Conservation (phyloP, 805 yeast genomes). For the Alloascoidea africana region DNA sequence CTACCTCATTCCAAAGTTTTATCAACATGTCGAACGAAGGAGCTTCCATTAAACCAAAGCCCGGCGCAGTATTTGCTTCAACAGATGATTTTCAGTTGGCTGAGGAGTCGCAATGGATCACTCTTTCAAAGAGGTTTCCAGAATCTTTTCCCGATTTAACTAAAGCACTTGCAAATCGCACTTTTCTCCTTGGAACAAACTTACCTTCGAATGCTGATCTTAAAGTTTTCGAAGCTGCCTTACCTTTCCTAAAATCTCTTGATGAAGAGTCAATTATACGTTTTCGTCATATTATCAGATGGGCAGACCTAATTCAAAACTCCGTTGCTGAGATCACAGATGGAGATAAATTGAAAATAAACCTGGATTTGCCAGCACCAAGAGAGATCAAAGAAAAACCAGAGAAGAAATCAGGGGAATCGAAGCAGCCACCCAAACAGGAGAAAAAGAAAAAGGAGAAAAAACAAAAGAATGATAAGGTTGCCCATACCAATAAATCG, state of each 20-base stretch:
- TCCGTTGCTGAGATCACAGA: slow-evolving; percentile 34
- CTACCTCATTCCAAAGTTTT: no score
- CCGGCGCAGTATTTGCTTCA: neutral
- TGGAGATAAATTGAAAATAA: slow-evolving; percentile 37
- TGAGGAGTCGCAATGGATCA: slow-evolving; percentile 61
- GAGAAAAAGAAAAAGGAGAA: slow-evolving; percentile 15
- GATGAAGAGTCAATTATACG: slow-evolving; percentile 36
- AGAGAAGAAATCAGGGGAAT: slow-evolving; percentile 12
- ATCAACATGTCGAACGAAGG: no score
- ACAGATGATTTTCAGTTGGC: slow-evolving; percentile 39
- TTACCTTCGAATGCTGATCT: slow-evolving; percentile 57
- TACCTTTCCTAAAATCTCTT: slow-evolving; percentile 33
- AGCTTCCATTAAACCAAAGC: no score
- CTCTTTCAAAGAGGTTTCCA: slow-evolving; percentile 52
- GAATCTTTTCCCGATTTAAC: slow-evolving; percentile 41
- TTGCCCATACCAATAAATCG: slow-evolving; percentile 22
- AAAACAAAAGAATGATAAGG: slow-evolving; percentile 18
- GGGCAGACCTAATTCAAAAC: slow-evolving; percentile 82
- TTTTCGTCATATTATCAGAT: slow-evolving; percentile 78
- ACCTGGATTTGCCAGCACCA: slow-evolving; percentile 50
- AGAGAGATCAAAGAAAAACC: slow-evolving; percentile 46
- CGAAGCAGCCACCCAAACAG: neutral
- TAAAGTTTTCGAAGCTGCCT: slow-evolving; percentile 46
- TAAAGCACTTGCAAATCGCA: slow-evolving; percentile 46
- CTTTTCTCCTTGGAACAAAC: slow-evolving; percentile 54